These are phyloP conservation scores for Trichoderma citrinoviride DNA, from an alignment of 2,329 filamentous ascomycete genomes.

Conservation along the genomic window DNA sequence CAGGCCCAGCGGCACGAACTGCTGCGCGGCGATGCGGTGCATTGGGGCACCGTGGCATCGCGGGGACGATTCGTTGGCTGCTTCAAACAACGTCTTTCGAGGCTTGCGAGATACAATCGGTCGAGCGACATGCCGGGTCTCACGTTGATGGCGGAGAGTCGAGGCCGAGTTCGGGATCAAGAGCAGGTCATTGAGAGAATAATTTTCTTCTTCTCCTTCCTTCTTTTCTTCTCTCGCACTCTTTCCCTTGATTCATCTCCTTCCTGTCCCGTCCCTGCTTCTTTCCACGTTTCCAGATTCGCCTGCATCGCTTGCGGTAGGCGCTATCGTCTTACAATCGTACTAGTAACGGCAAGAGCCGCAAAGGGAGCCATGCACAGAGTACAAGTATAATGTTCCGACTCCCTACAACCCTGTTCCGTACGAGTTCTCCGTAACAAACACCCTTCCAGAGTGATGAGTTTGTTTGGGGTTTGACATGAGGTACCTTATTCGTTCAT, in stretches of 20 bases:
- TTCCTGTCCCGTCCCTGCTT: neutral
- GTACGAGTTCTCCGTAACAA: neutral
- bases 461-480: neutral
- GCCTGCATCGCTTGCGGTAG: neutral
- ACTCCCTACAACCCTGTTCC: neutral
- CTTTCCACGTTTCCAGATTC: neutral
- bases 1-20: neutral
- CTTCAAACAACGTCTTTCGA: neutral
- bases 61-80: conserved; percentile 15
- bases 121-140: neutral
- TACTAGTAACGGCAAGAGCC: neutral
- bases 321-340: neutral
- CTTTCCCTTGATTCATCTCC: neutral
- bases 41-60: conserved; percentile 17
- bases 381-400: neutral
- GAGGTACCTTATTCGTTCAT: neutral
- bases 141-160: neutral
- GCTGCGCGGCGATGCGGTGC: conserved; percentile 6
- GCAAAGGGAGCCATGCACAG: neutral
- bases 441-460: neutral
- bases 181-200: neutral
- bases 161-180: neutral
- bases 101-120: conserved; percentile 5
- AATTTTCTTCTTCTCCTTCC: neutral
- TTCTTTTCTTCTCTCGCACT: neutral